These are phyloP conservation scores for Salix dunnii DNA, from an alignment of 345 rosid species.

Conservation along the genomic window DNA sequence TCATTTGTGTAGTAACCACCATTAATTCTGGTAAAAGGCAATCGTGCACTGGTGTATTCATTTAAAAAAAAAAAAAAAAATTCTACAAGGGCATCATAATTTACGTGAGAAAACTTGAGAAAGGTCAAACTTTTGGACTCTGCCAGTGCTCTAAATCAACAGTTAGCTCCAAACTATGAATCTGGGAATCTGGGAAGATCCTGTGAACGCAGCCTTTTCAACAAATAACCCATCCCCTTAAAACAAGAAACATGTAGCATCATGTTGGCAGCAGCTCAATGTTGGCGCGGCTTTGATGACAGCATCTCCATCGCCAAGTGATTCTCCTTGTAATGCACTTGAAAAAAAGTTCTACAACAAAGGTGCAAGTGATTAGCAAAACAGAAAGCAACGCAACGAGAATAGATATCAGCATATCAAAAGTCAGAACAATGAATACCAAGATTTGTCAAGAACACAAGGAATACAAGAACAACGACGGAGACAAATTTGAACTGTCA, in stretches of 20 bases:
- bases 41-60: slow-evolving; percentile 2
- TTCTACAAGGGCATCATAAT: slow-evolving; percentile 14
- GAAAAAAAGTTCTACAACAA: slow-evolving; percentile 25
- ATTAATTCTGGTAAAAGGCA: neutral
- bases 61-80: slow-evolving; percentile 5
- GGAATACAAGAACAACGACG: neutral
- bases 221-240: neutral
- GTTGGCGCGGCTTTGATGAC: slow-evolving; percentile 14
- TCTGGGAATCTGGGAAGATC: slow-evolving; percentile 6
- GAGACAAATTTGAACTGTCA: neutral
- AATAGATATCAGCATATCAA: neutral
- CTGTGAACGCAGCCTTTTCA: slow-evolving; percentile 1
- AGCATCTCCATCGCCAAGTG: slow-evolving; percentile 8
- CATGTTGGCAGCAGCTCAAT: neutral
- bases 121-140: neutral
- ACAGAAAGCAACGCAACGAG: neutral
- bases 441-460: neutral
- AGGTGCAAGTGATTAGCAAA: neutral
- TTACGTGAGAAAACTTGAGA: neutral
- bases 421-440: neutral
- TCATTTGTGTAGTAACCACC: neutral
- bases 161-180: slow-evolving; percentile 12
- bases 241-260: neutral
- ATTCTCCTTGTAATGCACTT: slow-evolving; percentile 11
- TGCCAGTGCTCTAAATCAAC: slow-evolving; percentile 1